Percentiles rank a stretch among this genome's conserved stretches.
Conservation (phyloP, 2,329 filamentous ascomycete genomes). For the Didymosphaeria variabile region DNA sequence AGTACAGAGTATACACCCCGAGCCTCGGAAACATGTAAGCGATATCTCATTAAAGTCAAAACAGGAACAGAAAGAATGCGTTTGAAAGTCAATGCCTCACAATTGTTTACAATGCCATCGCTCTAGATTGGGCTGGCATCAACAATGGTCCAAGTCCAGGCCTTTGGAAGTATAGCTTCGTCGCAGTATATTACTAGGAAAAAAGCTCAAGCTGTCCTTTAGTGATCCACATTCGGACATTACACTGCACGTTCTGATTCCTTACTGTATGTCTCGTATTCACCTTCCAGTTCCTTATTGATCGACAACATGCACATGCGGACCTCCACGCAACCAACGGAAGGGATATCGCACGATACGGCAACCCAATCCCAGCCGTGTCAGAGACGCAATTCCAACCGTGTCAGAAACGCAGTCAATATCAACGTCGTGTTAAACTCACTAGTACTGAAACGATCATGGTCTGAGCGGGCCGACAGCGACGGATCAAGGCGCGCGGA, state of each 20-base stretch:
- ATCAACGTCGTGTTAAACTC: constrained; percentile 26
- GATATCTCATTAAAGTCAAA: no score
- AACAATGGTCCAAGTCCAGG: no score
- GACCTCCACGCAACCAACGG: background rate
- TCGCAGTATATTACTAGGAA: no score
- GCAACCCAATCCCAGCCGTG: background rate
- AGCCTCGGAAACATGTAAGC: no score
- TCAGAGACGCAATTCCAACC: background rate
- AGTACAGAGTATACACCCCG: no score
- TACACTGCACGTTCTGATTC: background rate
- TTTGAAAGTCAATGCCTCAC: no score
- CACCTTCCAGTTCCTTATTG: background rate
- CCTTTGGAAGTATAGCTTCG: no score
- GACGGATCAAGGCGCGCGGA: constrained; percentile 14
- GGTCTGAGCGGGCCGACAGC: constrained; percentile 18
- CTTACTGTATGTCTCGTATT: background rate
- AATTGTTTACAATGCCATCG: no score
- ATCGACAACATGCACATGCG: background rate
- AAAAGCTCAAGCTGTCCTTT: no score
- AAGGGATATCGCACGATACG: background rate
- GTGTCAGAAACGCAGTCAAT: constrained; percentile 17
- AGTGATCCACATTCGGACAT: no score
- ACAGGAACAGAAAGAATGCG: no score
- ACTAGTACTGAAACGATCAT: constrained; percentile 25
- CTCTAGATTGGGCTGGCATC: no score